These are phyloP conservation scores for Rhizopus sp. DNA, from an alignment of 371 early-diverging fungal species.

Conservation along the genomic window DNA sequence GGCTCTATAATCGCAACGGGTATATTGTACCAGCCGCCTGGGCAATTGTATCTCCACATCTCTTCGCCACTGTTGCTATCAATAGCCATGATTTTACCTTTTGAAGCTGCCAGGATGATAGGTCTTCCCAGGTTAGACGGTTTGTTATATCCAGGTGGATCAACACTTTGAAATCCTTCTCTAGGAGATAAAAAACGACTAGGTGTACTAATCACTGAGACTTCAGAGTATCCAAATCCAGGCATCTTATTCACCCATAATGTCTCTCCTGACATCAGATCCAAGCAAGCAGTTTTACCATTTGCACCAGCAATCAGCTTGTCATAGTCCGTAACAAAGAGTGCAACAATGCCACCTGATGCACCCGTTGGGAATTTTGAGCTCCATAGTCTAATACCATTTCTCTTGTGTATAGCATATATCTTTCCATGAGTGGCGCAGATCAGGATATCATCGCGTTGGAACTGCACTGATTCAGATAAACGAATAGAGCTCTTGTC, in stretches of 20 bases:
- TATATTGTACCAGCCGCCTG: constrained; percentile 29
- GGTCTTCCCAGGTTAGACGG: neutral
- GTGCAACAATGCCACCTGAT: constrained; percentile 6
- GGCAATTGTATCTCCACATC: constrained; percentile 38
- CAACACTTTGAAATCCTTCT: neutral
- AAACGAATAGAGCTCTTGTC: neutral
- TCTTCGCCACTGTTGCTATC: constrained; percentile 25
- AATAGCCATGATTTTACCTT: constrained; percentile 35
- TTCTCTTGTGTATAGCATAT: constrained; percentile 35
- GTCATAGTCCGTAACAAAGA: constrained; percentile 14
- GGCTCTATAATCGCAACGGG: constrained; percentile 32
- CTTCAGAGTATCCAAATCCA: constrained; percentile 24
- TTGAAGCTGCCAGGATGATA: constrained; percentile 26
- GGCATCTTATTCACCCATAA: constrained; percentile 22
- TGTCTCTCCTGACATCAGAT: constrained; percentile 11
- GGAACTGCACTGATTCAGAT: neutral
- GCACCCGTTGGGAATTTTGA: constrained; percentile 12
- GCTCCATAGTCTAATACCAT: constrained; percentile 37
- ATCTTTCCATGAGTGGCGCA: constrained; percentile 40
- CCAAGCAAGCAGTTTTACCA: constrained; percentile 13
- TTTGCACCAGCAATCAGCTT: constrained; percentile 8
- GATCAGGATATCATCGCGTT: constrained; percentile 32
- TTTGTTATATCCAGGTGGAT: constrained; percentile 10
- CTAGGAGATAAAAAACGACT: constrained; percentile 16
- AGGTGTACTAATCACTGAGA: constrained; percentile 22